These are phyloP conservation scores for Cladophialophora psammophila DNA, from an alignment of 2,329 filamentous ascomycete genomes.

Conservation along the genomic window DNA sequence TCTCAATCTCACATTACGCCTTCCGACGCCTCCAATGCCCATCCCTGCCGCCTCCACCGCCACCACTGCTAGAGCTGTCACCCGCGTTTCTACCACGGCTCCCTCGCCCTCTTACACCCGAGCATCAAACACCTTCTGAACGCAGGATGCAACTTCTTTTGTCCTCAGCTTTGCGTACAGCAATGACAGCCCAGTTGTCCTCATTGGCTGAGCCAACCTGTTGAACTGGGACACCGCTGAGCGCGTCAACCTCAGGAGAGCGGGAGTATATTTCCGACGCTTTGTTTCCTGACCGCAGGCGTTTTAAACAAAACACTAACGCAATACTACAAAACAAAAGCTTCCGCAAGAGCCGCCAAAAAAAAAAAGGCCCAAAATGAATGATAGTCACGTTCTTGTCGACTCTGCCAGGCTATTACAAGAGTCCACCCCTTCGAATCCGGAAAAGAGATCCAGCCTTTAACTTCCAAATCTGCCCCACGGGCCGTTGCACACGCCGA, in stretches of 20 bases:
- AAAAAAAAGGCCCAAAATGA: background rate
- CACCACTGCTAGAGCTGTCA: conserved; percentile 16
- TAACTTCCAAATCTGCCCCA: background rate
- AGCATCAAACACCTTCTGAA: background rate
- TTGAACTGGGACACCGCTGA: background rate
- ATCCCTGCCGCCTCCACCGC: conserved; percentile 24
- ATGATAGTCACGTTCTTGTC: background rate
- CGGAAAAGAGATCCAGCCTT: background rate
- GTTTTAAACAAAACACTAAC: background rate
- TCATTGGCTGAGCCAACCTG: background rate
- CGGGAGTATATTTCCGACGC: background rate
- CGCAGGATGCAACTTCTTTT: background rate
- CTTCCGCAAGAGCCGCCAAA: background rate
- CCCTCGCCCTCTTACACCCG: conserved; percentile 1
- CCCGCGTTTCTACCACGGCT: conserved; percentile 26
- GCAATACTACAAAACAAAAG: background rate
- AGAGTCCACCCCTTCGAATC: background rate
- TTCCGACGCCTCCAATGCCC: conserved; percentile 17
- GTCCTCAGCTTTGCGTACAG: background rate
- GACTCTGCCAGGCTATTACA: background rate
- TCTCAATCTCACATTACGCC: conserved; percentile 29
- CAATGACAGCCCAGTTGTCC: background rate
- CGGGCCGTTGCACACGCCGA: background rate
- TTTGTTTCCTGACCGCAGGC: background rate
- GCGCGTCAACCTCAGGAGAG: background rate